Base-by-base conservation (phyloP, 768 basidiomycete genomes). In the Tephrocybe sp. region DNA sequence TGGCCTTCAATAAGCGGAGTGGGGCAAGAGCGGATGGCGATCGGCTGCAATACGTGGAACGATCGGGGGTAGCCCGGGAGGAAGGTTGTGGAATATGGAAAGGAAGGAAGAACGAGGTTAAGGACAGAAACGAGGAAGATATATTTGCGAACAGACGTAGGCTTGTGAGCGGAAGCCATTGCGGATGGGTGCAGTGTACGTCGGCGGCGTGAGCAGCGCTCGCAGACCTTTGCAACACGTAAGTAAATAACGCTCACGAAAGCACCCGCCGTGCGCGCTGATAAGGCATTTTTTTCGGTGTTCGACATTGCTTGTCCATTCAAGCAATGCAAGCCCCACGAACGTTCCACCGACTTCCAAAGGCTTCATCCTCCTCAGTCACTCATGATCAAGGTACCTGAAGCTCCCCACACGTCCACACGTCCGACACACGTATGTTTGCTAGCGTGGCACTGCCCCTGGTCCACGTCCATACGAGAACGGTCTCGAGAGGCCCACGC, bases 11-110 rank as follows among this genome's bases (percentile, higher is more conserved):
- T 30, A 18, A 17, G 50, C 20, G 36, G 42, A 39, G 26, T 33
- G 50, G 50, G 36, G 50, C 14, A 21, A 51, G 44, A 45, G 37
- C 44, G 50, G 50, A 26, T 25, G 37, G 37, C 43, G 44, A 51
- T 51, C 38, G 44, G 37, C 28, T 28, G 37, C 50, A 51, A 45
- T 51, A 51, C 50, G 50, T 51, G 50, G 44, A 39, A 45, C 50
- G 37, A 51, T 51, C 44, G 44, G 44, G 43, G 28, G 44, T 39
- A 17, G 38, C 38, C 11, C 36, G 23, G 34, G 36, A 33, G 20
- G 30, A 46, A 40, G 28, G 23, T 23, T 39, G n/a, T 21, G 15
- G 21, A 33, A 40, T 28, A 45, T 18, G 38, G 36, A 38, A 45
- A 36, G n/a, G 49, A 45, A 45, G 39, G 36, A 10, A 45, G 20